Conservation (phyloP, 108 stramenopile species). For the Schizochytrium sp. region DNA sequence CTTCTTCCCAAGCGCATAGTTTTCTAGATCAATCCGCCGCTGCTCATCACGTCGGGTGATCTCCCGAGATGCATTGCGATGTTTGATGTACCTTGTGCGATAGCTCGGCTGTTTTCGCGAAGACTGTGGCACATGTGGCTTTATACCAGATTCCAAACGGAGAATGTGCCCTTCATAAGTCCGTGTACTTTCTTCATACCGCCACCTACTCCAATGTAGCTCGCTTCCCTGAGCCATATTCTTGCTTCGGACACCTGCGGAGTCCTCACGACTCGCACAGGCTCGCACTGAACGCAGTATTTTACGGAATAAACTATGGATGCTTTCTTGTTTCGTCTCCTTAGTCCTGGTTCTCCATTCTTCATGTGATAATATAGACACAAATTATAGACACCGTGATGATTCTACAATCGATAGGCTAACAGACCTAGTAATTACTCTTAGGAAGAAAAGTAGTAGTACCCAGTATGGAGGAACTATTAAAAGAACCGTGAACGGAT, state of each 20-base stretch:
- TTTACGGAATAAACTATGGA: not conserved
- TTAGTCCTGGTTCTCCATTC: too few species aligned
- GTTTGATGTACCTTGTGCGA: conserved; percentile 22
- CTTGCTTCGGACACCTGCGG: not conserved
- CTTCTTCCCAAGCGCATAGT: not conserved
- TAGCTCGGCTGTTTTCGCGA: conserved; percentile 36
- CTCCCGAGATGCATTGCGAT: not conserved
- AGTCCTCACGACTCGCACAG: not conserved
- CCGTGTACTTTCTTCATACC: not conserved
- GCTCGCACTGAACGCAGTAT: not conserved
- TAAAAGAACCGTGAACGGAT: too few species aligned
- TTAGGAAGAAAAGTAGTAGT: too few species aligned
- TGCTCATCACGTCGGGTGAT: not conserved
- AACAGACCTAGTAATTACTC: too few species aligned
- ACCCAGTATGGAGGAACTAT: too few species aligned
- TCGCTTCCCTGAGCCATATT: conserved; percentile 23
- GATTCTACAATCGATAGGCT: too few species aligned
- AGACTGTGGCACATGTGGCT: conserved; percentile 5
- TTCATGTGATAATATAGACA: too few species aligned
- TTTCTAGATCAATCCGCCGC: not conserved
- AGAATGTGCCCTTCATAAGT: not conserved
- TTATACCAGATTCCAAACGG: not conserved
- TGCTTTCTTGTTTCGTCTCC: too few species aligned
- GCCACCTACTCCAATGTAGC: conserved; percentile 30
- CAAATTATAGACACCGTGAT: too few species aligned